Evolutionary conservation across 257 asterid genomes (phyloP), one percentile per base, ranked within the genome.

Genomic region (Rhazya stricta): DNA sequence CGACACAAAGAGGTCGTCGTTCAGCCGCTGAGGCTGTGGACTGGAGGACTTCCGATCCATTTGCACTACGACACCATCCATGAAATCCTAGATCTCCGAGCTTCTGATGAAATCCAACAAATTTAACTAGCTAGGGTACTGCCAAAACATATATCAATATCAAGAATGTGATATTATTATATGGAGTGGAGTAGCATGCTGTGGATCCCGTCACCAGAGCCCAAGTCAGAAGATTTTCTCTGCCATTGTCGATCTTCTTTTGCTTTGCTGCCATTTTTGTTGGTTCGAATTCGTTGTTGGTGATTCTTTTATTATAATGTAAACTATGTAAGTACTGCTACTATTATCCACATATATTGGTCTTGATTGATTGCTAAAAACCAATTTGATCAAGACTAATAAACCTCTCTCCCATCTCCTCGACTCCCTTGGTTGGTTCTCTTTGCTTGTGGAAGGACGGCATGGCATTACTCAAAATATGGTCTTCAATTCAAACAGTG

Each of bases 1-100:
- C 51, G 56, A 72, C 30, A 74, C 82, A 36, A 82, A 78, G 63
- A 54, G 79, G 4, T 54, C 42, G 11, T 66, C 74, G 45, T 60
- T 77, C 39, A 48, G 21, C 13, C 16, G 46, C 46, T 69, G 58
- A 25, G 11, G 37, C 9, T 43, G 50, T 15, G 27, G 27, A 43
- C 48, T 43, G 48, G 48, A 7, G 46, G 66, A 58, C 36, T 7
- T n/a, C n/a, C 11, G 41, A 16, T 65, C 41, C 41, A 63, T 63
- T 65, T 42, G 37, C 53, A 34, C n/a, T n/a, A 60, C 11, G 4
- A n/a, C 9, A 9, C 15, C 65, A 27, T 60, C 29, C 37, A 10
- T 29, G 19, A 51, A 19, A 21, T 51, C 27, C 23, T 10, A 19
- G 58, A 51, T 51, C 58, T 51, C 27, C n/a, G 9, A 21, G 25